phyloP scores from a whole-genome alignment of 352 stramenopile genomes.

The Thraustochytrium sp. region DNA sequence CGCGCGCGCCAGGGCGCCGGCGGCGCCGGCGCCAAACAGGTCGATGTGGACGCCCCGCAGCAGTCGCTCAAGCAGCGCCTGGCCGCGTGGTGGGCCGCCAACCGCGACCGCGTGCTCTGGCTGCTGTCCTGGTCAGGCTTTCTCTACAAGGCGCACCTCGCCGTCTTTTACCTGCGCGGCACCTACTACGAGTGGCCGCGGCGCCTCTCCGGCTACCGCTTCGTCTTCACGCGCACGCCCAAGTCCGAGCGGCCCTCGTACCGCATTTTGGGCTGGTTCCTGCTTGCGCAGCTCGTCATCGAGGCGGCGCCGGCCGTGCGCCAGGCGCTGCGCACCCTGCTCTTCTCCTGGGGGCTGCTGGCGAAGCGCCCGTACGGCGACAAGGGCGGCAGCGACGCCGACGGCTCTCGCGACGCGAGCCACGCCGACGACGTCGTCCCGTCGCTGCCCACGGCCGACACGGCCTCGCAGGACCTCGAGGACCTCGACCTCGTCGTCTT shows the following conservation, averaged over 20 bases:
- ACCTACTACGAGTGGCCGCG: slow-evolving; percentile 22
- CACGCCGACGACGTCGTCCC: slow-evolving; percentile 5
- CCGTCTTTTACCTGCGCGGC: slow-evolving; percentile 30
- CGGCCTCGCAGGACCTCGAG: slow-evolving; percentile 1
- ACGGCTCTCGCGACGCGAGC: neutral
- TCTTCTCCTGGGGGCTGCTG: neutral
- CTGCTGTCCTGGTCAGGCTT: neutral
- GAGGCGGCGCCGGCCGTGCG: neutral
- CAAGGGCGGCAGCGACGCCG: neutral
- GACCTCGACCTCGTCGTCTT: slow-evolving; percentile 1
- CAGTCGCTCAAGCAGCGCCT: neutral
- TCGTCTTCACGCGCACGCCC: neutral
- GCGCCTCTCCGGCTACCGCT: neutral
- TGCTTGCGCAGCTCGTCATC: neutral
- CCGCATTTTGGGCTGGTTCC: slow-evolving; percentile 6
- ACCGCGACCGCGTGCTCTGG: neutral
- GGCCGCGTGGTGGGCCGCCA: neutral
- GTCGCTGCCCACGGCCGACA: neutral
- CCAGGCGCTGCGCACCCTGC: neutral
- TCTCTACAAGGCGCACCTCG: slow-evolving; percentile 11
- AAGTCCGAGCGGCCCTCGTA: slow-evolving; percentile 10
- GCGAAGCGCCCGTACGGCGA: neutral
- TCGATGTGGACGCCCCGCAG: neutral
- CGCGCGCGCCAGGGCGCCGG: neutral
- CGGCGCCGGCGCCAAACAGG: neutral